Evolutionary conservation across 2,329 filamentous ascomycete species (phyloP).

Genomic region (Scopulariopsis brevicaulis): DNA sequence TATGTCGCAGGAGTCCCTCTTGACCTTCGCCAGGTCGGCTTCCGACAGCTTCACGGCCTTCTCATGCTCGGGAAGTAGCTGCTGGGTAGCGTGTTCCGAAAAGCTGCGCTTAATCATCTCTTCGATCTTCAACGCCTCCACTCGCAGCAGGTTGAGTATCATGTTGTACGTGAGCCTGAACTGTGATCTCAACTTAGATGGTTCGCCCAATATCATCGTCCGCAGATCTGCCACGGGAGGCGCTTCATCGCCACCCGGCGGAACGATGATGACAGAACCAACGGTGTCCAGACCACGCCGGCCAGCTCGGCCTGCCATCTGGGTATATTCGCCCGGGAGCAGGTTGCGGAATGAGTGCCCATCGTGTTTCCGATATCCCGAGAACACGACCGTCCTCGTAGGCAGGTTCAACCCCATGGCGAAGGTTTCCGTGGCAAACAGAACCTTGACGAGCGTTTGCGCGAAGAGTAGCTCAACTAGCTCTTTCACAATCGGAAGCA

Average conservation of each 20-base stretch:
- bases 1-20: slow-evolving; percentile 68
- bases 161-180: slow-evolving; percentile 98
- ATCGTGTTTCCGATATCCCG: slow-evolving; percentile 92
- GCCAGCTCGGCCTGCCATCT: slow-evolving; percentile 94
- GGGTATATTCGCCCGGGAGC: slow-evolving; percentile 90
- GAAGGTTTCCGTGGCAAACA: slow-evolving; percentile 97
- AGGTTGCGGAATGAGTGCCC: slow-evolving; percentile 86
- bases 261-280: slow-evolving; percentile 88
- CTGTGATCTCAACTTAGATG: slow-evolving; percentile 89
- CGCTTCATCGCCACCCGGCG: slow-evolving; percentile 72
- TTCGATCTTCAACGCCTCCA: slow-evolving; percentile 95
- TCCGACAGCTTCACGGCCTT: slow-evolving; percentile 89
- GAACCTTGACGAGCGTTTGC: slow-evolving; percentile 85
- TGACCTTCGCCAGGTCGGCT: slow-evolving; percentile 81
- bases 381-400: slow-evolving; percentile 94
- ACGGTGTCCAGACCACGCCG: slow-evolving; percentile 86
- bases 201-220: slow-evolving; percentile 92
- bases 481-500: slow-evolving; percentile 94
- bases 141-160: slow-evolving; percentile 90
- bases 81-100: slow-evolving; percentile 94
- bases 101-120: slow-evolving; percentile 99
- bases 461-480: slow-evolving; percentile 95
- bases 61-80: slow-evolving; percentile 86
- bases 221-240: slow-evolving; percentile 73
- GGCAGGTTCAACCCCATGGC: slow-evolving; percentile 96